These are phyloP conservation scores for Pleurotus citrinopileatus DNA, from an alignment of 768 basidiomycete species.

Conservation along the genomic window DNA sequence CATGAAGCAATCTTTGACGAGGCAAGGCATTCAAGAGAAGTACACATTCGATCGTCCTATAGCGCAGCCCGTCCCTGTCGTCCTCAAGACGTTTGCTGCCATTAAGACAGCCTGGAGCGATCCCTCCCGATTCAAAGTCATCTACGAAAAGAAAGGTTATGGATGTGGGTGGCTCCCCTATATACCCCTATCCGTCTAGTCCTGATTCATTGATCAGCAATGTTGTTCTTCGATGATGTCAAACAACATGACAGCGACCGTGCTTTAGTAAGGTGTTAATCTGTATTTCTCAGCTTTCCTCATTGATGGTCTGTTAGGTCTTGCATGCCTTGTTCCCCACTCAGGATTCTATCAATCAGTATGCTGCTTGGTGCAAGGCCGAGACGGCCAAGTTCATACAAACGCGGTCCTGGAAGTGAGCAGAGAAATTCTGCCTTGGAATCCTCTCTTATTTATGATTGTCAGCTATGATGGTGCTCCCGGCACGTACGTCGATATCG, in stretches of 20 bases:
- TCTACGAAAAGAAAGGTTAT: slow-evolving; percentile 25
- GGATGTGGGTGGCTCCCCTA: slow-evolving; percentile 28
- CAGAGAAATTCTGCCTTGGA: not conserved
- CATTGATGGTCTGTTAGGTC: slow-evolving; percentile 12
- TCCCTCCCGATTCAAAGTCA: slow-evolving; percentile 23
- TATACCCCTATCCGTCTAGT: not conserved
- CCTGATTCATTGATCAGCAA: no score
- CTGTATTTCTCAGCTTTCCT: not conserved
- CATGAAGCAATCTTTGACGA: slow-evolving; percentile 29
- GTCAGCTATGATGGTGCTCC: slow-evolving; percentile 21
- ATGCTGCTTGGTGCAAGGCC: slow-evolving; percentile 24
- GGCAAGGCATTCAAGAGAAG: slow-evolving; percentile 22
- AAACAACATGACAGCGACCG: slow-evolving; percentile 16
- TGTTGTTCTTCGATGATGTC: slow-evolving; percentile 11
- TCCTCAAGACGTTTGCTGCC: slow-evolving; percentile 28
- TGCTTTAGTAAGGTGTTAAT: slow-evolving; percentile 10
- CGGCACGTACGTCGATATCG: slow-evolving; percentile 37
- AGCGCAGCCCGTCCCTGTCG: slow-evolving; percentile 19
- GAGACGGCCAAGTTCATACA: slow-evolving; percentile 19
- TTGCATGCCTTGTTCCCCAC: slow-evolving; percentile 27
- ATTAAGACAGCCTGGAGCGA: slow-evolving; percentile 31
- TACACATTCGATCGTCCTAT: slow-evolving; percentile 29
- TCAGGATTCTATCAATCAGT: slow-evolving; percentile 17
- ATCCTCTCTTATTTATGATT: not conserved
- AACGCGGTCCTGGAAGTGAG: slow-evolving; percentile 20